Evolutionary conservation across 257 asterid genomes (phyloP), one percentile per base, ranked within the genome.

Genomic region (Plectranthus barbatus): DNA sequence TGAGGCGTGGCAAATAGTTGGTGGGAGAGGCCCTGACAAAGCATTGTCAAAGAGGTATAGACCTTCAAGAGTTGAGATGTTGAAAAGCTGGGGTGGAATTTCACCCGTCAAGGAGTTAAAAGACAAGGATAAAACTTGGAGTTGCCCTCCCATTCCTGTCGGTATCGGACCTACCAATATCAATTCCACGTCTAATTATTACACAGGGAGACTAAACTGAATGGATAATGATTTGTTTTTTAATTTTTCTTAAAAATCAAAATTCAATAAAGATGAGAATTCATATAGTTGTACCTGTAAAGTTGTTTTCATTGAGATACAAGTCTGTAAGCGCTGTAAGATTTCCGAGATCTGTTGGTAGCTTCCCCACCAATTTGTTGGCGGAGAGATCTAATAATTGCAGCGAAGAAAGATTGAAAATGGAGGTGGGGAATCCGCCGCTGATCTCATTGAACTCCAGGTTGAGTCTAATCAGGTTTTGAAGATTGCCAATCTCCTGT

Each of bases 91-190:
- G 0, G 24, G 33, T 19, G 85, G 80, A 2, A 77, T 72, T 1
- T 51, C 12, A 18, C 81, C 83, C 37, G 4, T 24, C 0, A 71
- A 63, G 4, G 7, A 46, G 20, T 75, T 78, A 1, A 0, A 0
- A 0, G 2, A 19, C 51, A 68, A 26, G 0, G 0, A 0, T 9
- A 77, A 15, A 0, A 0, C 0, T 52, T 66, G 63, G 56, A 81
- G 71, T 29, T 75, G 64, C 8, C 76, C 63, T 31, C n/a, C n/a
- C n/a, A 80, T 31, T 70, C 64, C 80, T 41, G 1, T 31, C 0
- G 79, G 86, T 12, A 80, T 8, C 6, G 15, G 63, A 33, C 83
- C 86, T 80, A 76, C 21, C 18, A 41, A 40, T 1, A 39, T 9
- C 0, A 9, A 31, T 31, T 31, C 36, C 1, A 31, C 36, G 7